Conservation (phyloP, 176 grass and related monocot species). For the Musa troglodytarum region DNA sequence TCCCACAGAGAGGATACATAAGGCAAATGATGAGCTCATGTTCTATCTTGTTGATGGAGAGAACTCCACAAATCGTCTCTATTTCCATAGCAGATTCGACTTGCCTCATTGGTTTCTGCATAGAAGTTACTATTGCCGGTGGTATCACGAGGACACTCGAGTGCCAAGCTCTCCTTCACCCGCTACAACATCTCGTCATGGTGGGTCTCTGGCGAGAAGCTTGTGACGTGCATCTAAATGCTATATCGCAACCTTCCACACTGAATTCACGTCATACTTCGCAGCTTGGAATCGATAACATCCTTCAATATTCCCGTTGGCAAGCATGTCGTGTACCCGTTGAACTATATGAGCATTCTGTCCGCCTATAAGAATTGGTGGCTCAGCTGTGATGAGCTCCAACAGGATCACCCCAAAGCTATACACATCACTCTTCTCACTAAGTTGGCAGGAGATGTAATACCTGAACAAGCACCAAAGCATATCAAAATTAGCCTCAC, state of each 20-base stretch:
- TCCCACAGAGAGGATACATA: no score
- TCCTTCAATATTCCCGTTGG: not conserved
- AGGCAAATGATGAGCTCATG: no score
- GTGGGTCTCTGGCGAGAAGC: not conserved
- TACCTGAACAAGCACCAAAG: not conserved
- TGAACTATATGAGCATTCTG: not conserved
- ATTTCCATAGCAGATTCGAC: not conserved
- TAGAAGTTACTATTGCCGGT: not conserved
- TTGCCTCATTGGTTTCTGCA: not conserved
- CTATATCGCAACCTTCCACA: not conserved
- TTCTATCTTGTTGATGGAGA: not conserved
- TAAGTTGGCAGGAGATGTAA: not conserved
- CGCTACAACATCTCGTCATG: not conserved
- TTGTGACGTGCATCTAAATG: not conserved
- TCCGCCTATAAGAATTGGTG: not conserved
- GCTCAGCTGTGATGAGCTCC: not conserved
- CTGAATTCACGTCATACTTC: not conserved
- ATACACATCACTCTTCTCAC: slow-evolving; percentile 4
- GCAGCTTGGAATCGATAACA: not conserved
- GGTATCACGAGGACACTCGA: not conserved
- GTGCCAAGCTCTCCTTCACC: slow-evolving; percentile 1
- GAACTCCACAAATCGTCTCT: not conserved
- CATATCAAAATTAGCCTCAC: not conserved
- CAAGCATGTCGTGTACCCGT: not conserved
- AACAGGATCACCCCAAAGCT: not conserved